phyloP scores from a whole-genome alignment of 2,329 filamentous ascomycete genomes.

The Akanthomyces lecanii region DNA sequence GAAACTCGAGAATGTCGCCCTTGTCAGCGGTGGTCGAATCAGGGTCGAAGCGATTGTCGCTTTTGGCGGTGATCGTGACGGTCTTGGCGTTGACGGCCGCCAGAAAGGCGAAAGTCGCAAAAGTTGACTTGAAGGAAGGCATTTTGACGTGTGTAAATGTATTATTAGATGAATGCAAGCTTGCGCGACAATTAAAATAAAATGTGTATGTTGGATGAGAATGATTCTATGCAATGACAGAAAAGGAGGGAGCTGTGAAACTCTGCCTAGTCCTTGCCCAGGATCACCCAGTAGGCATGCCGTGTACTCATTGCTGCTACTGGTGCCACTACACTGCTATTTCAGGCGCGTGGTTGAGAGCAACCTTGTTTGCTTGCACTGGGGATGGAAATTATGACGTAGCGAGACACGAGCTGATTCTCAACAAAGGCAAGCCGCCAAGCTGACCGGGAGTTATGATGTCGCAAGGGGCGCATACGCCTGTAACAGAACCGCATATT shows the following conservation, averaged over 20 bases:
- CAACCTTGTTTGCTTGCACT: neutral
- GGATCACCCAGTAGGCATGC: neutral
- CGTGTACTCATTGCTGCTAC: neutral
- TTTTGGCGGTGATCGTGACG: slow-evolving; percentile 32
- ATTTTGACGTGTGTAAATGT: slow-evolving; percentile 21
- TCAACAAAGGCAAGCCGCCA: neutral
- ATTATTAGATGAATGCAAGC: neutral
- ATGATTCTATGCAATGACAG: neutral
- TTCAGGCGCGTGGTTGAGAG: neutral
- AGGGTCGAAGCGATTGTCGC: slow-evolving; percentile 32
- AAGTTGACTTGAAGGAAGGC: slow-evolving; percentile 27
- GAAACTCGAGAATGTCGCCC: slow-evolving; percentile 35
- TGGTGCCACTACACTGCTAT: neutral
- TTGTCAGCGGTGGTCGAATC: slow-evolving; percentile 29
- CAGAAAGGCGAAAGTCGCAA: slow-evolving; percentile 25
- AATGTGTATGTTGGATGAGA: neutral
- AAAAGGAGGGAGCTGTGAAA: neutral
- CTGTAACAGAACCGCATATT: neutral
- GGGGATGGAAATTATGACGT: neutral
- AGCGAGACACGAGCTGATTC: neutral
- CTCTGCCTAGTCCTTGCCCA: neutral
- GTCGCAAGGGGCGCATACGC: neutral
- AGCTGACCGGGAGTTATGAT: neutral
- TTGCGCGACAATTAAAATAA: neutral
- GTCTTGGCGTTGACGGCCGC: slow-evolving; percentile 28